phyloP scores from a whole-genome alignment of 371 early-diverging fungal species.

The Conidiobolus incongruus region DNA sequence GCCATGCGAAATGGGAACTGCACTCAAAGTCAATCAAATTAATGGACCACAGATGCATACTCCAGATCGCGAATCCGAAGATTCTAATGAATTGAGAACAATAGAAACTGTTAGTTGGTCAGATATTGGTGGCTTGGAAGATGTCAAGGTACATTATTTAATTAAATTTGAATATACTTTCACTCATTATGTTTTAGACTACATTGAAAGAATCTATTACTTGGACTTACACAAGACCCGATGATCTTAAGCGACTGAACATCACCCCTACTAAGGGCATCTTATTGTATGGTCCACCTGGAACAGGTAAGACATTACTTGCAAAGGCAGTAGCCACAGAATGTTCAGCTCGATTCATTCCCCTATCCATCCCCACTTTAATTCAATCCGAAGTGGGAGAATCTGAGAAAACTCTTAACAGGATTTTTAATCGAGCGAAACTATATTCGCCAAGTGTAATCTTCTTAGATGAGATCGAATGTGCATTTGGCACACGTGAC shows the following conservation, averaged over 20 bases:
- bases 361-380: slow-evolving; percentile 80
- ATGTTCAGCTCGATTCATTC: slow-evolving; percentile 78
- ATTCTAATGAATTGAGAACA: slow-evolving; percentile 19
- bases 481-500: slow-evolving; percentile 29
- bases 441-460: slow-evolving; percentile 86
- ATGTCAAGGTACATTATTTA: slow-evolving; percentile 37
- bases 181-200: neutral
- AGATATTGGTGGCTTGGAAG: slow-evolving; percentile 86
- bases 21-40: too few relatives aligned
- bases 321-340: slow-evolving; percentile 85
- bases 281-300: slow-evolving; percentile 70
- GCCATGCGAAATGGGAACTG: too few relatives aligned
- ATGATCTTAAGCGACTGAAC: slow-evolving; percentile 32
- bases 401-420: slow-evolving; percentile 74
- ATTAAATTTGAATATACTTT: neutral
- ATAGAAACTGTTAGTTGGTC: slow-evolving; percentile 41
- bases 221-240: slow-evolving; percentile 55
- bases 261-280: slow-evolving; percentile 45
- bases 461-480: slow-evolving; percentile 98
- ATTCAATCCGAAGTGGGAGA: slow-evolving; percentile 85
- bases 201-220: slow-evolving; percentile 78
- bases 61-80: too few relatives aligned
- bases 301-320: slow-evolving; percentile 78
- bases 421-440: slow-evolving; percentile 71
- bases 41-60: too few relatives aligned